phyloP scores from a whole-genome alignment of 2,329 filamentous ascomycete genomes.

The Penicillium sp. region DNA sequence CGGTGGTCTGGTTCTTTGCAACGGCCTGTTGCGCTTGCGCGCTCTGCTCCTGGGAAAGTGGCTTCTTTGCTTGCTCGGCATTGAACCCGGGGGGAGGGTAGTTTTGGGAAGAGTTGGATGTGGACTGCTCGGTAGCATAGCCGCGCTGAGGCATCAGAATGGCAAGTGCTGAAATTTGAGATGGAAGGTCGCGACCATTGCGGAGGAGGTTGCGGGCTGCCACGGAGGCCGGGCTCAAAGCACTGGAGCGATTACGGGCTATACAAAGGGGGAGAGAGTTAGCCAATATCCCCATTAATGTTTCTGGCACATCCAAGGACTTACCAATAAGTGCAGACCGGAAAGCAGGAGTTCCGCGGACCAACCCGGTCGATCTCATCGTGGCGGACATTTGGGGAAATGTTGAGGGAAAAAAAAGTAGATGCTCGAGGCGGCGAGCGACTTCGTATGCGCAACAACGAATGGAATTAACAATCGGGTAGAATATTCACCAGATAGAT shows the following conservation, averaged over 20 bases:
- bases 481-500: conserved; percentile 9
- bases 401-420: conserved; percentile 25
- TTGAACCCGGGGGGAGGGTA: conserved; percentile 89
- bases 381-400: conserved; percentile 40
- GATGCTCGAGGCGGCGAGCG: conserved; percentile 28
- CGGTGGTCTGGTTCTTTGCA: conserved; percentile 7
- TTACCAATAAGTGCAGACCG: conserved; percentile 34
- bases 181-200: conserved; percentile 45
- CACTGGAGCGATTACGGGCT: conserved; percentile 37
- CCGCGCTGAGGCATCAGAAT: conserved; percentile 57
- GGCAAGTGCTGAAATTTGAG: conserved; percentile 58
- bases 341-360: conserved; percentile 37
- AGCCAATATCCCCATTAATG: not conserved
- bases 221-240: conserved; percentile 29
- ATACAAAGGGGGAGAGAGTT: conserved; percentile 4
- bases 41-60: conserved; percentile 62
- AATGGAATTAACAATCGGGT: conserved; percentile 1
- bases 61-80: conserved; percentile 84
- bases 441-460: conserved; percentile 17
- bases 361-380: conserved; percentile 42
- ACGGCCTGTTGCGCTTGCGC: conserved; percentile 24
- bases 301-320: not conserved
- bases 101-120: conserved; percentile 50
- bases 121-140: conserved; percentile 61
- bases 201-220: conserved; percentile 36